Evolutionary conservation across 805 yeast genomes (phyloP), one percentile per base, ranked within the genome.

Genomic region (Yarrowia bubula): DNA sequence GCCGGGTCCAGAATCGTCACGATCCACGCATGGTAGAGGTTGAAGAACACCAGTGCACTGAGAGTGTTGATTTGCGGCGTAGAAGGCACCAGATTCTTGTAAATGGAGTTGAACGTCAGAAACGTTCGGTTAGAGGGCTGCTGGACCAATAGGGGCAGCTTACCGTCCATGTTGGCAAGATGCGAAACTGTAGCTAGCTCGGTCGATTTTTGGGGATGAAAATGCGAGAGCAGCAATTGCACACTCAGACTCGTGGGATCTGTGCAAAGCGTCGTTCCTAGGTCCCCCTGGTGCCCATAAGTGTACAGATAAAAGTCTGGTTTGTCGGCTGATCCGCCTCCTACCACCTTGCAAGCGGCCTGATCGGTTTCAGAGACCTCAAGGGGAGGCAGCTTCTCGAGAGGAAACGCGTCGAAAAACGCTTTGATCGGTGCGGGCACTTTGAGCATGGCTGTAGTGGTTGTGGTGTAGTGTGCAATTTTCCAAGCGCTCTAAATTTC

Each of bases 331-430:
- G 64, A 58, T 33, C 35, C 43, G 18, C 51, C 43, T 71, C 64
- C 51, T 69, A 67, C 42, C 22, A 46, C 5, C 44, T 39, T 3
- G 13, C 63, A 9, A 7, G 33, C 14, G 8, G 57, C 17, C 15
- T 8, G 6, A 9, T 44, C 31, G 9, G 55, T 39, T 15, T 43
- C 57, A 14, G 68, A 53, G 13, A 58, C 64, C 14, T 31, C 53
- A 15, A 68, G 57, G 10, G 70, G 60, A 13, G 64, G 70, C 67
- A 35, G 68, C 14, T 70, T 67, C 9, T 55, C 57, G 48, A 75
- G 65, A 3, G 78, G 78, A 48, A 75, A 75, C 41, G 37, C 28
- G 58, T 75, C 76, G 64, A 75, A 75, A n/a, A 74, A 64, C 35
- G 53, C 63, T 41, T 70, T 67, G 3, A 75, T 71, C 0, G 70